Evolutionary conservation across 257 asterid species (phyloP), one percentile per base, ranked within the genome.

Genomic region (Nyctanthes arbortristis): DNA sequence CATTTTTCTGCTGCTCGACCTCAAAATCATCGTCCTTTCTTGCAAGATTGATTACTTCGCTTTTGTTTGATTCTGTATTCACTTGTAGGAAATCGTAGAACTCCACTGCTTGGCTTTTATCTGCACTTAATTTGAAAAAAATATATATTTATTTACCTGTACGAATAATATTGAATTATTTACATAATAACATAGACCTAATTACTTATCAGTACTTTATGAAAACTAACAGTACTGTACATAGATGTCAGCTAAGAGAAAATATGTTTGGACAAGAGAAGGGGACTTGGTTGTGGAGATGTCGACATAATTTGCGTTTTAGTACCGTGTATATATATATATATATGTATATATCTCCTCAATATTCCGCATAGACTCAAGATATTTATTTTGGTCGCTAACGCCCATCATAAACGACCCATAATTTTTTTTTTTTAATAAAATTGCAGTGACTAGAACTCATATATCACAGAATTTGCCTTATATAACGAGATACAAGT

Each of bases 51-150:
- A 83, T 82, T 34, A 90, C 89, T 76, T 90, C 96, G 69, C 94
- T 88, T 67, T 70, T 77, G 62, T 83, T 90, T 22, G 97, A 88
- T 59, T 89, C 93, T 4, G 87, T 75, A 60, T 89, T 87, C 73
- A 90, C 89, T 80, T 80, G 89, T 16, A 90, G 76, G 79, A 90
- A 90, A 63, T 90, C 87, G 73, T 84, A 86, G 72, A 87, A 88
- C 79, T 88, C 89, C 72, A 84, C 89, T 59, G 74, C 81, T 72
- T 80, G 68, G 52, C 71, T 75, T 58, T 78, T 84, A 27, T 73
- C 88, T 89, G 93, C 85, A 84, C n/a, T n/a, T n/a, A n/a, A 69
- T 28, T 43, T 43, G 61, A 20, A 22, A 52, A 60, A 57, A 34
- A 64, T 25, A 37, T 36, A 68, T 20, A 5, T 59, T 73, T 61